These are phyloP conservation scores for Aurantiochytrium sp. DNA, from an alignment of 108 stramenopile species.

Conservation along the genomic window DNA sequence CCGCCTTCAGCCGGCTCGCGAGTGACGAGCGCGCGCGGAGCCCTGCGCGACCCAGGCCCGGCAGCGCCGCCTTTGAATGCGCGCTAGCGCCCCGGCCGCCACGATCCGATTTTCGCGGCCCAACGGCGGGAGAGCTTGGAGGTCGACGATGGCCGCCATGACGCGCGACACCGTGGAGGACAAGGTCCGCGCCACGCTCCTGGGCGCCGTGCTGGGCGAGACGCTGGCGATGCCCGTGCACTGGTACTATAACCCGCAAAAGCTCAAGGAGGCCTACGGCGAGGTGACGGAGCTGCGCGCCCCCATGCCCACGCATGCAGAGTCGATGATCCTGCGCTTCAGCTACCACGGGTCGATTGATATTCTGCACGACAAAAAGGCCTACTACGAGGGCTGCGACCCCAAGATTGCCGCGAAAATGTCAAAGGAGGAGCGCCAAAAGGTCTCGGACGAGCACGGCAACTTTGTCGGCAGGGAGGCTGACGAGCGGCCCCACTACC, in stretches of 20 bases:
- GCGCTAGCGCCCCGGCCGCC: too few relatives aligned
- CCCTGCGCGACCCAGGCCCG: too few relatives aligned
- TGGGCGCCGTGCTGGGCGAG: not conserved
- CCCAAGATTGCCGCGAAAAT: not conserved
- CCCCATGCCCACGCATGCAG: conserved; percentile 34
- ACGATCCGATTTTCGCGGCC: too few relatives aligned
- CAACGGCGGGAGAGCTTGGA: too few relatives aligned
- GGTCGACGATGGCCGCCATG: too few relatives aligned
- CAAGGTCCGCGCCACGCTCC: not conserved
- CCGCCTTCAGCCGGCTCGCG: too few relatives aligned
- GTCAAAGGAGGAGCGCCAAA: conserved; percentile 21
- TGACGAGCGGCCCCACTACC: conserved; percentile 43
- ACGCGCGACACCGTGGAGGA: not conserved
- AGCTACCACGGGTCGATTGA: conserved; percentile 39
- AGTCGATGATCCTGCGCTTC: conserved; percentile 45
- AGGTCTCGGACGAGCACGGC: conserved; percentile 39
- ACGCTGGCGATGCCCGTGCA: not conserved
- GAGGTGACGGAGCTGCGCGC: conserved; percentile 32
- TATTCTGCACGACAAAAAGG: conserved; percentile 45
- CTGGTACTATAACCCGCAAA: conserved; percentile 9
- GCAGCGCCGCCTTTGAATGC: too few relatives aligned
- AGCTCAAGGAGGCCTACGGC: conserved; percentile 38
- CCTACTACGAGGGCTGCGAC: conserved; percentile 32
- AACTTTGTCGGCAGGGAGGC: conserved; percentile 36
- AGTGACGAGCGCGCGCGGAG: too few relatives aligned